A percentile compares a stretch with the other conserved stretches of the same genome.
Conservation (phyloP, 306 rosid genomes). For the Cotoneaster glaucophyllus region DNA sequence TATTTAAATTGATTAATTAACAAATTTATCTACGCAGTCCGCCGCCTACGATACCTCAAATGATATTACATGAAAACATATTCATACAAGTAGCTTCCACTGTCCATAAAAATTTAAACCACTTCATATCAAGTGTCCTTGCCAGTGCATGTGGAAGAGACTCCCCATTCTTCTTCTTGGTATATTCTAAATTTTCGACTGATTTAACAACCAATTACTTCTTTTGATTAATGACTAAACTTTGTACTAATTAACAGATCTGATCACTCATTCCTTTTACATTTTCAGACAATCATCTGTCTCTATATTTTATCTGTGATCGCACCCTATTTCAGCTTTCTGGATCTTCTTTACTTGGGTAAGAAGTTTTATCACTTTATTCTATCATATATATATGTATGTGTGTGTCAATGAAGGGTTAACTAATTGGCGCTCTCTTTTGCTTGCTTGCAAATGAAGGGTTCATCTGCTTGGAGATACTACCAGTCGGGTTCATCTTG, state of each 20-base stretch:
- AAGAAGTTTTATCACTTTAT: slow-evolving; percentile 5
- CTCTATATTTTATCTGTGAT: slow-evolving; percentile 58
- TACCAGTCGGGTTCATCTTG: slow-evolving; percentile 31
- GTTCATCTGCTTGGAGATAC: slow-evolving; percentile 37
- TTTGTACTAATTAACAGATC: too few species aligned
- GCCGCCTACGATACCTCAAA: slow-evolving; percentile 49
- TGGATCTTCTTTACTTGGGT: slow-evolving; percentile 71
- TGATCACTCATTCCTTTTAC: not conserved
- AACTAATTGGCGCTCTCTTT: not conserved
- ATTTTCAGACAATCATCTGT: slow-evolving; percentile 49
- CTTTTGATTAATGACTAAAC: too few species aligned
- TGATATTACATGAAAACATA: slow-evolving; percentile 41
- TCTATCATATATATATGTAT: not conserved
- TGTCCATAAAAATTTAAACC: slow-evolving; percentile 44
- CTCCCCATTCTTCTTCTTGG: slow-evolving; percentile 62
- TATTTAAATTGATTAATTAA: not conserved
- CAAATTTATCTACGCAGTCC: slow-evolving; percentile 25
- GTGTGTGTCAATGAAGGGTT: not conserved
- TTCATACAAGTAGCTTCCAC: slow-evolving; percentile 45
- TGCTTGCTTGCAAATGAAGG: slow-evolving; percentile 34
- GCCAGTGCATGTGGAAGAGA: slow-evolving; percentile 55
- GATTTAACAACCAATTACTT: too few species aligned
- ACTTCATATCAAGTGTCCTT: slow-evolving; percentile 27
- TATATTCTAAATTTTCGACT: not conserved
- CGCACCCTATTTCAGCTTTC: slow-evolving; percentile 57